Evolutionary conservation across 495 filamentous ascomycete species (phyloP).

Genomic region (Baudoinia panamericana): DNA sequence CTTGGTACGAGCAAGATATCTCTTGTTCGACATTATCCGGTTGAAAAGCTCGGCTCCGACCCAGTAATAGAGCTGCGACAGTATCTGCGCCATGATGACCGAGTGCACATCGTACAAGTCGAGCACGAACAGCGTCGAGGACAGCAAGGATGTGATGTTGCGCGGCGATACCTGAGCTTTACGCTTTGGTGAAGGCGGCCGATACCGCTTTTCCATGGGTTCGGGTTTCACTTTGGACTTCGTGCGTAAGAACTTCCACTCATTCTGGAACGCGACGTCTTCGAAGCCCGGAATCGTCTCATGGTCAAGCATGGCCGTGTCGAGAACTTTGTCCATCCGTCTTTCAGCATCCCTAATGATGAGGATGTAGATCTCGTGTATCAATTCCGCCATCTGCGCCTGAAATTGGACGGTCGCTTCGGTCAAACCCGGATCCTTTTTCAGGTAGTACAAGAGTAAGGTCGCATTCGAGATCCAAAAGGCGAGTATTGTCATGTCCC

Average conservation of each 20-base stretch:
- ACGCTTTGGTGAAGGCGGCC: constrained; percentile 89
- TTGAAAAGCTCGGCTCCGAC: constrained; percentile 95
- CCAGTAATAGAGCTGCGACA: constrained; percentile 94
- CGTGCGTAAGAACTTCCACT: constrained; percentile 90
- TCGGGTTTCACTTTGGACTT: constrained; percentile 77
- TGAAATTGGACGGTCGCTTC: constrained; percentile 82
- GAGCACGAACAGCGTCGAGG: constrained; percentile 91
- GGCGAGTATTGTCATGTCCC: constrained; percentile 98
- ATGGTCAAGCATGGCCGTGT: constrained; percentile 87
- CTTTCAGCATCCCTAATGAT: constrained; percentile 97
- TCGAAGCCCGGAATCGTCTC: constrained; percentile 97
- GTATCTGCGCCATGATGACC: constrained; percentile 82
- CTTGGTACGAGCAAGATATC: constrained; percentile 91
- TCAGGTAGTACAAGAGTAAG: constrained; percentile 84
- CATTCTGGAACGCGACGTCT: constrained; percentile 89
- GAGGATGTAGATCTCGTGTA: constrained; percentile 98
- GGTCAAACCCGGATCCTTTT: constrained; percentile 77
- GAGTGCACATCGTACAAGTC: constrained; percentile 98
- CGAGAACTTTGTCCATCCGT: constrained; percentile 89
- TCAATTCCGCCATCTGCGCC: constrained; percentile 80
- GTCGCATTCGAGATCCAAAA: constrained; percentile 99
- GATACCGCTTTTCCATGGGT: constrained; percentile 79
- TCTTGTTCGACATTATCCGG: constrained; percentile 87
- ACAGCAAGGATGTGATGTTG: constrained; percentile 93
- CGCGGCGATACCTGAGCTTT: constrained; percentile 81